Base-by-base conservation (phyloP, 345 rosid species). In the Rhodamnia rubescens region DNA sequence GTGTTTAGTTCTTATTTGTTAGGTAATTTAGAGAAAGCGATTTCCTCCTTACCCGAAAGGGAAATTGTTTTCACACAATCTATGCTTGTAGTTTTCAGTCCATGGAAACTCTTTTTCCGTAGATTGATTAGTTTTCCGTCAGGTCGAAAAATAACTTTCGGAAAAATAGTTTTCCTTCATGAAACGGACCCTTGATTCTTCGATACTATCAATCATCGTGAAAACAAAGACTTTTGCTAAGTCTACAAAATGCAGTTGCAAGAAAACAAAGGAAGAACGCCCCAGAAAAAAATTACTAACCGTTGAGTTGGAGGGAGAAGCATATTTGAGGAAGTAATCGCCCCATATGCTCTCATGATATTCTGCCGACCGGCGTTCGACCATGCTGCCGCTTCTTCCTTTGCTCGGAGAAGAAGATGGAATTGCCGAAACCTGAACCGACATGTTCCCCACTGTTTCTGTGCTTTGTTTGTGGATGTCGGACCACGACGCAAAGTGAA, bases 341-440 rank as follows among this genome's bases (percentile, higher is more conserved):
- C 87, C 87, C 90, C 90, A 87, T 21, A 89, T 9, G 24, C 22
- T 86, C 5, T 88, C 89, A 53, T 82, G 87, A 81, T 1, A 90
- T 55, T 74, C 24, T 2, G 85, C 89, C 10, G 53, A 51, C 8
- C 61, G 29, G 11, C 82, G 64, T 47, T 49, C 11, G 40, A 15
- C 55, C 20, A 11, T 11, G 52, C 29, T 13, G 18, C 22, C 21
- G 36, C 21, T 61, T 61, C 40, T 29, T 27, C 29, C 52, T 82
- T 16, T 50, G 16, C 40, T 82, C 13, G 18, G 53, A 4, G 52
- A 18, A 16, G 84, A 26, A 52, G 84, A 24, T 47, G 10, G 57
- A 50, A 12, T 11, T 27, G 57, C 14, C 22, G 24, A 52, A 49
- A 82, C 84, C 56, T 10, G 84, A 61, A 29, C 40, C 52, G 44